Evolutionary conservation across 2,329 filamentous ascomycete species (phyloP).

Genomic region (Aureobasidium sp.): DNA sequence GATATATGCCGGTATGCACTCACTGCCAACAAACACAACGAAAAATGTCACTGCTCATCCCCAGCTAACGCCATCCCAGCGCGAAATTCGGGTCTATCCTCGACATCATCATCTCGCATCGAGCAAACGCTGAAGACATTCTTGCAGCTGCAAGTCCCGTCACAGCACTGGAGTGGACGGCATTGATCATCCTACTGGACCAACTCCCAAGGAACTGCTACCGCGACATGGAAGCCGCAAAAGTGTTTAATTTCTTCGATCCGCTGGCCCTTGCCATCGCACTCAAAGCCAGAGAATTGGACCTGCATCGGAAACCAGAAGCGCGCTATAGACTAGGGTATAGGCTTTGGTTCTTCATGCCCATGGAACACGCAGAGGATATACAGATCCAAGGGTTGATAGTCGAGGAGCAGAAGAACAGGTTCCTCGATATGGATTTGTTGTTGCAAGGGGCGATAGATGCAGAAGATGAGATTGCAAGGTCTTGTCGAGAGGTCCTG

Average conservation of each 20-base stretch:
- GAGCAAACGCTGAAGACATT: neutral
- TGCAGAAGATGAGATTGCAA: neutral
- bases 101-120: neutral
- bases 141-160: neutral
- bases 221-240: neutral
- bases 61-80: neutral
- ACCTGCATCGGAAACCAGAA: neutral
- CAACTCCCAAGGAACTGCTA: neutral
- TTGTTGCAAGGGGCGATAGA: neutral
- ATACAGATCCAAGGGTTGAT: neutral
- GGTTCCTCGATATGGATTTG: neutral
- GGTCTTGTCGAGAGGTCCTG: neutral
- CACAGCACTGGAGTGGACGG: neutral
- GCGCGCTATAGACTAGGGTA: neutral
- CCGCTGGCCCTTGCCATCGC: neutral
- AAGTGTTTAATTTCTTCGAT: neutral
- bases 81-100: neutral
- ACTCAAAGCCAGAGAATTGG: neutral
- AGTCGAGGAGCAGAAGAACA: neutral
- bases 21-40: neutral
- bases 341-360: neutral
- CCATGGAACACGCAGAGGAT: neutral
- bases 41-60: too few relatives aligned
- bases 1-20: neutral
- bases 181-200: neutral